Base-by-base conservation (phyloP, 306 rosid genomes). In the Begonia fuchsioides region DNA sequence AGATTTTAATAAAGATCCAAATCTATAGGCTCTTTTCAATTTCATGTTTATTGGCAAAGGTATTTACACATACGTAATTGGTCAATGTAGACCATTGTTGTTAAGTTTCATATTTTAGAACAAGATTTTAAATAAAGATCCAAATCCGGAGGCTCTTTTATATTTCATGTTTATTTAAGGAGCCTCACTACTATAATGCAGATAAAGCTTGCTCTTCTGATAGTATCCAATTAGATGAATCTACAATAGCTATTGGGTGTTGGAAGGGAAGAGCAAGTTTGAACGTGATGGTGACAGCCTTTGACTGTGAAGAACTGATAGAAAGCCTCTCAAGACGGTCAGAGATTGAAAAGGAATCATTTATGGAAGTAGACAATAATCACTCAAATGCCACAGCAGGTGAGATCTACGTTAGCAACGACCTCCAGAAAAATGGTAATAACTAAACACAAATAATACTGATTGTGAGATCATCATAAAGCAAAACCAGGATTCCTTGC, bases 221-320 rank as follows among this genome's bases (percentile, higher is more conserved):
- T 38, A 32, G 71, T 47, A 55, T 59, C 70, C 12, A 77, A 58
- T 83, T 82, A 14, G 87, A 82, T n/a, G 76, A 69, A 32, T 79
- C 96, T 11, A 75, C 94, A 19, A 79, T 92, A 62, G 98, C 98
- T 63, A 92, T 92, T 50, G 96, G 96, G 44, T 86, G 96, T 82
- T 92, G 98, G 98, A 92, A 57, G 68, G 98, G 98, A 47, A 71
- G 72, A 73, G 69, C 74, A 4, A 92, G 94, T 65, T 70, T 92
- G 73, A 58, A 82, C 0, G 88, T 86, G 61, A 79, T 92, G 94
- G 83, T 86, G 39, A 75, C 81, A 20, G 96, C 88, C 43, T 60
- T 76, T 50, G 99, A 92, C 48, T 77, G 99, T 70, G 82, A 82
- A 76, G 96, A 92, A 72, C 60, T 92, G 56, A 81, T 77, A 46